phyloP scores from a whole-genome alignment of 2,329 filamentous ascomycete species.

The Fusarium marasasianum region DNA sequence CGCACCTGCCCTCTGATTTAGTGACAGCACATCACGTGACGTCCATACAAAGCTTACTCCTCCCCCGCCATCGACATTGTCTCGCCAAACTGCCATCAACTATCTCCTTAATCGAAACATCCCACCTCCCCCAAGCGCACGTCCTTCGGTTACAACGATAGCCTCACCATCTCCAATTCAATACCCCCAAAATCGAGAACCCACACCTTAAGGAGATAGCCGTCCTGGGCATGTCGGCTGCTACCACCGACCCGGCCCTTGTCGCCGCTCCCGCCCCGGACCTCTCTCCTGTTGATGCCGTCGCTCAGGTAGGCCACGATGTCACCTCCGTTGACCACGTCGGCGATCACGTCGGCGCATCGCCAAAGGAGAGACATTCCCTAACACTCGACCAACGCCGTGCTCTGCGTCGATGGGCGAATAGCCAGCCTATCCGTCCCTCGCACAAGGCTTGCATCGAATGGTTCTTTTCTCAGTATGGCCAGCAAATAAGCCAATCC shows the following conservation, averaged over 20 bases:
- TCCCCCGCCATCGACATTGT: constrained; percentile 47
- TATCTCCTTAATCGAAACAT: constrained; percentile 51
- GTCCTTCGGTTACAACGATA: constrained; percentile 54
- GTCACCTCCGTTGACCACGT: constrained; percentile 22
- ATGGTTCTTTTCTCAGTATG: constrained; percentile 68
- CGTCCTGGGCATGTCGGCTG: constrained; percentile 49
- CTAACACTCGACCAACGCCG: constrained; percentile 70
- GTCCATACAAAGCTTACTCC: constrained; percentile 10
- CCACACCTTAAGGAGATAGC: constrained; percentile 45
- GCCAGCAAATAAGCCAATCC: constrained; percentile 69
- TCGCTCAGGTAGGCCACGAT: constrained; percentile 34
- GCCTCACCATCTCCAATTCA: constrained; percentile 41
- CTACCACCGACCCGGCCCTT: constrained; percentile 52
- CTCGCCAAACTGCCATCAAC: constrained; percentile 34
- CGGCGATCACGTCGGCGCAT: constrained; percentile 9
- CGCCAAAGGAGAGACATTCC: constrained; percentile 63
- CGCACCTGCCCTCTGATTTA: constrained; percentile 7
- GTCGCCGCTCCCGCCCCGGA: constrained; percentile 46
- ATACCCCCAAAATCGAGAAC: constrained; percentile 43
- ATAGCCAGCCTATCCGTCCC: constrained; percentile 63
- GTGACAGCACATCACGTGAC: constrained; percentile 32
- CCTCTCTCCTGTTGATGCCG: constrained; percentile 39
- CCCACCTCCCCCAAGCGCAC: constrained; percentile 42
- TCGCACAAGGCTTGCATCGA: constrained; percentile 71
- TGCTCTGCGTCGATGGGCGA: constrained; percentile 68